Conservation (phyloP, 2,329 filamentous ascomycete genomes). For the Peltaster fructicola region DNA sequence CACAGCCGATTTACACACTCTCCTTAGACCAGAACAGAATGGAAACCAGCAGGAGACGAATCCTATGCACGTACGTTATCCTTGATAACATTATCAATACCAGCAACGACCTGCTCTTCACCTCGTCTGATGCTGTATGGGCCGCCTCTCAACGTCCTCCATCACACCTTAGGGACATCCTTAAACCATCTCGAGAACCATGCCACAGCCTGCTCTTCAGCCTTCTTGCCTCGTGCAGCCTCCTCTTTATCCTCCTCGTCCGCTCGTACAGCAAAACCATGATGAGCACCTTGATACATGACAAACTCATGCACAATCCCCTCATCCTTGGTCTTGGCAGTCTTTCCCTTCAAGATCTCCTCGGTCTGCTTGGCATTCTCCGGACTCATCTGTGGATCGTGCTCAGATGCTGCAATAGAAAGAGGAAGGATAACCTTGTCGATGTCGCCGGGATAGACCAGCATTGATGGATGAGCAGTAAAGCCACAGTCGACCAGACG, state of each 20-base stretch:
- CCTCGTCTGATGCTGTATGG: too few species aligned
- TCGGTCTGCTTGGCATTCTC: conserved; percentile 18
- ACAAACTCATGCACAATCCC: conserved; percentile 22
- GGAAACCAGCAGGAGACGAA: too few species aligned
- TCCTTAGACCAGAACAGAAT: too few species aligned
- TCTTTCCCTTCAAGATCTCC: conserved; percentile 18
- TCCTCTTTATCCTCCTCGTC: conserved; percentile 18
- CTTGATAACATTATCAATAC: too few species aligned
- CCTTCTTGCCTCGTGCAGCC: conserved; percentile 18
- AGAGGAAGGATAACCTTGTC: conserved; percentile 18
- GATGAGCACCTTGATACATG: conserved; percentile 19
- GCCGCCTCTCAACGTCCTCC: conserved; percentile 1
- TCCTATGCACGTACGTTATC: too few species aligned
- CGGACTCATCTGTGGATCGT: conserved; percentile 13
- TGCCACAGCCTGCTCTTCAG: conserved; percentile 20
- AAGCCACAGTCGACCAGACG: conserved; percentile 18
- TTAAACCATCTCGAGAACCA: conserved; percentile 22
- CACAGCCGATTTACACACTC: too few species aligned
- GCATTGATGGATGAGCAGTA: conserved; percentile 19
- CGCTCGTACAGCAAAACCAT: conserved; percentile 21
- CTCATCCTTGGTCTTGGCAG: conserved; percentile 14
- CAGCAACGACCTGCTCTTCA: too few species aligned
- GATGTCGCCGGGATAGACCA: conserved; percentile 19
- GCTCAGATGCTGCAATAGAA: conserved; percentile 17
- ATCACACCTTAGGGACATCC: conserved; percentile 1